Evolutionary conservation across 768 basidiomycete genomes (phyloP).

Genomic region (Pulveroboletus sp.): DNA sequence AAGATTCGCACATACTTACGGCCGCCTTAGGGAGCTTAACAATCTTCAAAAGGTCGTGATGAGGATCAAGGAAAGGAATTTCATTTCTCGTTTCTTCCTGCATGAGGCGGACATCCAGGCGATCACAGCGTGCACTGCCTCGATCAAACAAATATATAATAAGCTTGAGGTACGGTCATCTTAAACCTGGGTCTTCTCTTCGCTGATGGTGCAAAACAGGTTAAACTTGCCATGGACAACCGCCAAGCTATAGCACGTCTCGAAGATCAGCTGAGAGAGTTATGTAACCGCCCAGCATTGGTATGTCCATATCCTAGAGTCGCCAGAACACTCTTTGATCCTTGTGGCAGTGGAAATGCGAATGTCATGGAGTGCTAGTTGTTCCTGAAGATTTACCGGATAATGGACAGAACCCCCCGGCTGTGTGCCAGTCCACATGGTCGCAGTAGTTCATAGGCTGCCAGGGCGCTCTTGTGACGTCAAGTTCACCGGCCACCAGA

Average conservation of each 20-base stretch:
- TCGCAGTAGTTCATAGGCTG: background rate
- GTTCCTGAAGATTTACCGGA: background rate
- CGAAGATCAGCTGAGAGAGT: slow-evolving; percentile 4
- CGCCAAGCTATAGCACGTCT: slow-evolving; percentile 5
- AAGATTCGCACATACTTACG: background rate
- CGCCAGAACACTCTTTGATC: background rate
- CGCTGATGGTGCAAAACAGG: background rate
- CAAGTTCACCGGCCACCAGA: slow-evolving; percentile 1
- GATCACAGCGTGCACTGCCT: slow-evolving; percentile 6
- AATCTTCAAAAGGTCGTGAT: slow-evolving; percentile 6
- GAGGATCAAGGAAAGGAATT: slow-evolving; percentile 1
- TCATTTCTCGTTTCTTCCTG: slow-evolving; percentile 6
- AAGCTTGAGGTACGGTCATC: slow-evolving; percentile 6
- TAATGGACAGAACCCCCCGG: background rate
- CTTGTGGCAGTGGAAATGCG: slow-evolving; percentile 5
- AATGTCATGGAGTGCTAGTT: background rate
- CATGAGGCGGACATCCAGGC: slow-evolving; percentile 7
- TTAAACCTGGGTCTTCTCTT: background rate
- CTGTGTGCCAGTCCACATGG: background rate
- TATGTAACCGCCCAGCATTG: background rate
- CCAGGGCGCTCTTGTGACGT: too few species aligned
- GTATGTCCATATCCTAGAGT: background rate
- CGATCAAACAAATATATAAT: slow-evolving; percentile 7
- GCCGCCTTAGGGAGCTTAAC: slow-evolving; percentile 4
- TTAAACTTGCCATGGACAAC: slow-evolving; percentile 13